Percentiles rank a stretch among this genome's conserved stretches.
Conservation (phyloP, 1,284 basidiomycete genomes). For the Ganoderma resinaceum region DNA sequence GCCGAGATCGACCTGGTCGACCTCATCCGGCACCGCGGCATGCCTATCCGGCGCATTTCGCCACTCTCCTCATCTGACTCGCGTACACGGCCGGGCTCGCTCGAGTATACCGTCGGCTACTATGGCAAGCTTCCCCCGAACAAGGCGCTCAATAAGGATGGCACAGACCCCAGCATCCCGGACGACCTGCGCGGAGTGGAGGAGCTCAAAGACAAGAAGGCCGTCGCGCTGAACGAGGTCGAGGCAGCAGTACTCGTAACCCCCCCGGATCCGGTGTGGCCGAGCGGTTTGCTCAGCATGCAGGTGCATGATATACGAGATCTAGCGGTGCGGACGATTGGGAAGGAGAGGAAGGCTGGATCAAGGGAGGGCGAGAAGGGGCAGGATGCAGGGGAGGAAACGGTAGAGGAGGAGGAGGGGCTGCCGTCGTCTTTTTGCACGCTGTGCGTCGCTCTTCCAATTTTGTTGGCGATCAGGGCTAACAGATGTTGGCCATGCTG, state of each 20-base stretch:
- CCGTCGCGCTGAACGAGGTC: conserved; percentile 42
- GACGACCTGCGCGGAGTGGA: conserved; percentile 41
- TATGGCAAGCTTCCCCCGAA: conserved; percentile 66
- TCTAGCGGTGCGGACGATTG: conserved; percentile 36
- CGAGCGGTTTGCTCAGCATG: conserved; percentile 63
- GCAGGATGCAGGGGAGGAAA: conserved; percentile 59
- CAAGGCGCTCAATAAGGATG: conserved; percentile 49
- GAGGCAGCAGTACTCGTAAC: conserved; percentile 61
- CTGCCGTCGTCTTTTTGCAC: conserved; percentile 64
- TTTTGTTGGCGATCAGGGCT: not conserved
- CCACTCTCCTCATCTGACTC: conserved; percentile 40
- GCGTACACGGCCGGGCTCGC: conserved; percentile 36
- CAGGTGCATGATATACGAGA: conserved; percentile 60
- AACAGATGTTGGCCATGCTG: not conserved
- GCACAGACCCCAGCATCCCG: conserved; percentile 44
- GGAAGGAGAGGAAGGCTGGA: conserved; percentile 49
- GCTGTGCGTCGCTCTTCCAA: conserved; percentile 40
- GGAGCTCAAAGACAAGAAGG: conserved; percentile 41
- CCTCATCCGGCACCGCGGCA: conserved; percentile 41
- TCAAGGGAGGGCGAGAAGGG: conserved; percentile 64
- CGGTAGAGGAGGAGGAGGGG: conserved; percentile 57
- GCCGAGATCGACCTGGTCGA: conserved; percentile 42
- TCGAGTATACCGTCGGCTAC: conserved; percentile 65
- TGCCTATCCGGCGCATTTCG: conserved; percentile 39
- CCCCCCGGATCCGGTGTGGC: conserved; percentile 65